These are phyloP conservation scores for Stachybotrys chlorohalonatus DNA, from an alignment of 2,329 filamentous ascomycete species.

Conservation along the genomic window DNA sequence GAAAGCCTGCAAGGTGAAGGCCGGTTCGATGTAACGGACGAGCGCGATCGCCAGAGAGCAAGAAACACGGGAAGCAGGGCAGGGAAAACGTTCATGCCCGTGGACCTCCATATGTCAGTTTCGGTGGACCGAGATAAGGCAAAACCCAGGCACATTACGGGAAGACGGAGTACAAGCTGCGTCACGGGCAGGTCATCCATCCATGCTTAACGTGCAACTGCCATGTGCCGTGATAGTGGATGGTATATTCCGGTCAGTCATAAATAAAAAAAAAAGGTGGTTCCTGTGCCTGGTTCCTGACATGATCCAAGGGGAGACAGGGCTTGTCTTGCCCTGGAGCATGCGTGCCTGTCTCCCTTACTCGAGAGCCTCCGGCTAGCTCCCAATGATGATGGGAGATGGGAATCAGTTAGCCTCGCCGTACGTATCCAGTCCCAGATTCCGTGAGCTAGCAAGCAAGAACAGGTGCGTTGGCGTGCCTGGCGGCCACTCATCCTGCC, in stretches of 20 bases:
- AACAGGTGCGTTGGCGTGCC: background rate
- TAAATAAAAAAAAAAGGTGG: too few species aligned
- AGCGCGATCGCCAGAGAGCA: too few species aligned
- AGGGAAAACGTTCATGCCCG: too few species aligned
- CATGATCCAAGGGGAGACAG: background rate
- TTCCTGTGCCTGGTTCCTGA: background rate
- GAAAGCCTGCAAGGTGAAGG: too few species aligned
- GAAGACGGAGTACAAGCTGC: too few species aligned
- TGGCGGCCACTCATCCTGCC: background rate
- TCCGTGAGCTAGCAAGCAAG: background rate
- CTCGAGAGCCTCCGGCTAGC: background rate
- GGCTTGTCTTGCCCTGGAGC: background rate
- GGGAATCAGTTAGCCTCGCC: background rate
- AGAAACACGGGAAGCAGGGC: too few species aligned
- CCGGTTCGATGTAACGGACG: too few species aligned
- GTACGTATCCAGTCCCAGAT: background rate
- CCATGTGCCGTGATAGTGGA: background rate
- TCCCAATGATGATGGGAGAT: background rate
- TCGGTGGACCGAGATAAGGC: too few species aligned
- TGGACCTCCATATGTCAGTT: too few species aligned
- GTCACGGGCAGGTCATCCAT: background rate
- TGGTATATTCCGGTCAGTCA: too few species aligned
- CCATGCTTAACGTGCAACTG: background rate
- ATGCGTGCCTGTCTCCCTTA: background rate
- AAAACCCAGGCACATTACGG: too few species aligned